Percentiles rank a stretch among this genome's conserved stretches.
Conservation (phyloP, 441 rosid species). For the Populus hybrid region DNA sequence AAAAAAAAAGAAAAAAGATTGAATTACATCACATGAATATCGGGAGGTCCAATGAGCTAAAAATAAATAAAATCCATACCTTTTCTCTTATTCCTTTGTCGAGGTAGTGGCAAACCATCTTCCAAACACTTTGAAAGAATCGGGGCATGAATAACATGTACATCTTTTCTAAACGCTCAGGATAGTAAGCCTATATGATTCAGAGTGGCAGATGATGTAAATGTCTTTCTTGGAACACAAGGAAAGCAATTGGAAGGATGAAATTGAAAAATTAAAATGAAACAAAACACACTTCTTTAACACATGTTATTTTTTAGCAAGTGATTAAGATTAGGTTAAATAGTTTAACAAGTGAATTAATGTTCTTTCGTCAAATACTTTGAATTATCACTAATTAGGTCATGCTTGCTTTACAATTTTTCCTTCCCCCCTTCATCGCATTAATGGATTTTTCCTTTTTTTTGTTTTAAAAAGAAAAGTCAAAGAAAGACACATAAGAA, state of each 20-base stretch:
- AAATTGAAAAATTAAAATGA: too few species aligned
- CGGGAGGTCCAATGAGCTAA: too few species aligned
- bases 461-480: background rate
- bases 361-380: background rate
- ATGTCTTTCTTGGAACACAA: background rate
- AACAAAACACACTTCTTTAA: too few species aligned
- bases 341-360: background rate
- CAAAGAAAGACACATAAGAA: background rate
- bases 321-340: background rate
- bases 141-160: background rate
- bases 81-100: background rate
- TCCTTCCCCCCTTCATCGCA: background rate
- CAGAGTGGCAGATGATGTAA: background rate
- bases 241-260: too few species aligned
- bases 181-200: background rate
- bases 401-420: too few species aligned
- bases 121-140: background rate
- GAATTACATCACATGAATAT: too few species aligned
- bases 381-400: too few species aligned
- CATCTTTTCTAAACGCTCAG: background rate
- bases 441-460: too few species aligned
- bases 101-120: background rate
- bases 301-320: too few species aligned
- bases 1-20: too few species aligned
- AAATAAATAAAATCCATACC: background rate